phyloP scores from a whole-genome alignment of 2,329 filamentous ascomycete genomes.

The Curvularia verruculosa region DNA sequence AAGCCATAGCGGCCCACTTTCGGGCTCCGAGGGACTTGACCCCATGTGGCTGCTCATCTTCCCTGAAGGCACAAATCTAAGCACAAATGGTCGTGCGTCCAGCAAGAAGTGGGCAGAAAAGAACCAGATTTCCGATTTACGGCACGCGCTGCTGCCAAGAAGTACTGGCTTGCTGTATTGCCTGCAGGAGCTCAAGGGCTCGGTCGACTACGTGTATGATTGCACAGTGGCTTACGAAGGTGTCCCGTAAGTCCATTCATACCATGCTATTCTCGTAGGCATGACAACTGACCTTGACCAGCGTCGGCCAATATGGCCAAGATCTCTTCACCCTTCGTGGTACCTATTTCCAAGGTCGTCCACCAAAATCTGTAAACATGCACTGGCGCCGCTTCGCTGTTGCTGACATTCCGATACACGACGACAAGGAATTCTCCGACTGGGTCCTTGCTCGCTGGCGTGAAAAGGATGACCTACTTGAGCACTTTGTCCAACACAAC shows the following conservation, averaged over 20 bases:
- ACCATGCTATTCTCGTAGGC: not conserved
- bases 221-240: constrained; percentile 97
- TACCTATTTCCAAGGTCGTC: constrained; percentile 86
- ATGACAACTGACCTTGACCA: constrained; percentile 20
- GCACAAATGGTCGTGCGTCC: constrained; percentile 70
- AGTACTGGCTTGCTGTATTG: constrained; percentile 83
- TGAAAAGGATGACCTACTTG: constrained; percentile 87
- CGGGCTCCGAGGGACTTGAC: constrained; percentile 59
- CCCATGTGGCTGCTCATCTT: constrained; percentile 93
- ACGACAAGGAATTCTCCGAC: constrained; percentile 72
- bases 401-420: constrained; percentile 77
- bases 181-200: constrained; percentile 73
- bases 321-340: constrained; percentile 84
- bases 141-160: constrained; percentile 76
- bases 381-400: constrained; percentile 90
- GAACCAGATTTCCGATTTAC: constrained; percentile 69
- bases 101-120: constrained; percentile 80
- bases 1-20: constrained; percentile 48
- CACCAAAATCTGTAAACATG: constrained; percentile 94
- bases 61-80: constrained; percentile 85
- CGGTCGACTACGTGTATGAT: constrained; percentile 84
- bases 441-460: constrained; percentile 88
- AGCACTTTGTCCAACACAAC: constrained; percentile 74
- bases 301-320: constrained; percentile 72
- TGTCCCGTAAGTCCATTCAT: constrained; percentile 71